phyloP scores from a whole-genome alignment of 768 basidiomycete species.

The Termitomyces sp. region DNA sequence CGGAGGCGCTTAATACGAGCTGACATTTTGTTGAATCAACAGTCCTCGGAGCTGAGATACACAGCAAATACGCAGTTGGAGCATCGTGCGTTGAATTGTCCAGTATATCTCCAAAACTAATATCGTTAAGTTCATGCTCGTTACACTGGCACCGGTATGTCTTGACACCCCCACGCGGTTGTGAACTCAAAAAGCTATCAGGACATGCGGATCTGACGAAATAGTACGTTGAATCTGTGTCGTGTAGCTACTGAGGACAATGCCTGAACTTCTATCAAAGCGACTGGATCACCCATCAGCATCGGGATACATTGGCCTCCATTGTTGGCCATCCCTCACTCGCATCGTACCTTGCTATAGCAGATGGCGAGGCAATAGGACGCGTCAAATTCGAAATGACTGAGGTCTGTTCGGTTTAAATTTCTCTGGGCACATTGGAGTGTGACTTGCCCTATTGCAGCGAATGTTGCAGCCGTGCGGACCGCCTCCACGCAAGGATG shows the following conservation, averaged over 20 bases:
- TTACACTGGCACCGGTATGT: slow-evolving; percentile 89
- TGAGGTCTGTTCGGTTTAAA: slow-evolving; percentile 52
- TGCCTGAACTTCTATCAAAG: slow-evolving; percentile 34
- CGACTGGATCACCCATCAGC: slow-evolving; percentile 97
- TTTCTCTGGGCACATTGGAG: slow-evolving; percentile 4
- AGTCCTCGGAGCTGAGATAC: slow-evolving; percentile 92
- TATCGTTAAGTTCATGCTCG: slow-evolving; percentile 76
- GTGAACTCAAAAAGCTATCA: slow-evolving; percentile 22
- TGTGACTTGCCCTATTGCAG: slow-evolving; percentile 31
- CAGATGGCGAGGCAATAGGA: slow-evolving; percentile 91
- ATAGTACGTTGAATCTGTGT: slow-evolving; percentile 54
- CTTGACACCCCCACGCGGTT: background rate
- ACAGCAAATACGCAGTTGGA: slow-evolving; percentile 96
- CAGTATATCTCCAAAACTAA: slow-evolving; percentile 9
- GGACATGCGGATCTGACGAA: slow-evolving; percentile 97
- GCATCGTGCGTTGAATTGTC: slow-evolving; percentile 59
- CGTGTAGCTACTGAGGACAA: slow-evolving; percentile 1
- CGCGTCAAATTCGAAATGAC: slow-evolving; percentile 91
- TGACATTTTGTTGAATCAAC: slow-evolving; percentile 10
- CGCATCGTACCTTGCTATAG: slow-evolving; percentile 83
- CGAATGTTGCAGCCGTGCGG: slow-evolving; percentile 95
- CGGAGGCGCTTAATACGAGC: background rate
- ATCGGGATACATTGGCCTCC: slow-evolving; percentile 90
- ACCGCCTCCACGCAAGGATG: slow-evolving; percentile 86
- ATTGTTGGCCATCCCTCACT: slow-evolving; percentile 90